phyloP scores from a whole-genome alignment of 352 stramenopile genomes.

The Ophiocytium majus region DNA sequence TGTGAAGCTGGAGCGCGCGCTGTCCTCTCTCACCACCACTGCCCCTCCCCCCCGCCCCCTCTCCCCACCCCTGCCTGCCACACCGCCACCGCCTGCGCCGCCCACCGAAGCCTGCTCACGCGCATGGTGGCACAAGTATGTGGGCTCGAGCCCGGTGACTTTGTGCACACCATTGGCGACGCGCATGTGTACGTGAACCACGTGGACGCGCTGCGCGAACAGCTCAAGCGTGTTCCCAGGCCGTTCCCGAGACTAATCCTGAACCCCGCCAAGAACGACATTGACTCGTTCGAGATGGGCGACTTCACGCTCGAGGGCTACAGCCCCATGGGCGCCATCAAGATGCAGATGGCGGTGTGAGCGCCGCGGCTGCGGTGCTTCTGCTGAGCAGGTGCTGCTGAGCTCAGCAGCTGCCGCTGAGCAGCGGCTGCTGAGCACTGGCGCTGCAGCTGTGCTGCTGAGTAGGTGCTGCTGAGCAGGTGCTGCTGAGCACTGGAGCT shows the following conservation, averaged over 20 bases:
- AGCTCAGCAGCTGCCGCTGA: too few species aligned
- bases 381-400: too few species aligned
- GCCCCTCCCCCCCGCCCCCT: too few species aligned
- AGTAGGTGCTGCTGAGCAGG: too few species aligned
- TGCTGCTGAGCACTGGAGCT: too few species aligned
- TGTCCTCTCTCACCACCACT: too few species aligned
- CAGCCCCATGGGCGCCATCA: slow-evolving; percentile 90
- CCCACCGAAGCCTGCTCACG: slow-evolving; percentile 29
- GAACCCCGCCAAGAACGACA: slow-evolving; percentile 72
- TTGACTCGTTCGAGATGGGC: slow-evolving; percentile 90
- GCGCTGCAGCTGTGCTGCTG: too few species aligned
- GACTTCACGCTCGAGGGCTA: slow-evolving; percentile 96
- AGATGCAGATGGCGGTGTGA: slow-evolving; percentile 98
- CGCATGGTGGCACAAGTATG: slow-evolving; percentile 45
- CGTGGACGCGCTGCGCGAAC: slow-evolving; percentile 90
- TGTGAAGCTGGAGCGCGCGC: too few species aligned
- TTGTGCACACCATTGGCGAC: slow-evolving; percentile 98
- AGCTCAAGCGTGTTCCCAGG: slow-evolving; percentile 84
- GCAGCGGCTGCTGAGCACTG: too few species aligned
- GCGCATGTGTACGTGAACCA: slow-evolving; percentile 99
- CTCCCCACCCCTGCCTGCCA: neutral
- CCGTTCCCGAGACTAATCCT: slow-evolving; percentile 91
- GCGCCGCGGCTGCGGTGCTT: too few species aligned
- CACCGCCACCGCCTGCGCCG: neutral
- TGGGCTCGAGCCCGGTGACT: slow-evolving; percentile 87